Evolutionary conservation across 1,284 basidiomycete genomes (phyloP).

Genomic region (Testicularia cyperi): DNA sequence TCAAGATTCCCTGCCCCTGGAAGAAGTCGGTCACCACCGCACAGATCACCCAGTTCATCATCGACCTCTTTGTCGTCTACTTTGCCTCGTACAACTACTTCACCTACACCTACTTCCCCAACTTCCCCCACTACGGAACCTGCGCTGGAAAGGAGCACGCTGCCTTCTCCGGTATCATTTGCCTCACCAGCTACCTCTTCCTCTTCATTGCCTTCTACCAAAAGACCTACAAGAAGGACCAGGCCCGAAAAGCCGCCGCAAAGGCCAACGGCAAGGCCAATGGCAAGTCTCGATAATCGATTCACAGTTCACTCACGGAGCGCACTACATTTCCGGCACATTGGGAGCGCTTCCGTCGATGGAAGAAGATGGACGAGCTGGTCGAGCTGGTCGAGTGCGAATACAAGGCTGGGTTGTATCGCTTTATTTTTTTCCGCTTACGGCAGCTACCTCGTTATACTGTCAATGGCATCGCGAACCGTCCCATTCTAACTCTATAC

Average conservation of each 20-base stretch:
- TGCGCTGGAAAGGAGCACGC: slow-evolving; percentile 87
- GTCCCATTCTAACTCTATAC: no score
- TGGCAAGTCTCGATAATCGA: slow-evolving; percentile 4
- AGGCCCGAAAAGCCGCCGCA: slow-evolving; percentile 15
- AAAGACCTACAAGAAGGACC: slow-evolving; percentile 56
- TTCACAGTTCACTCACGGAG: no score
- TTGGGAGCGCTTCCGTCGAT: no score
- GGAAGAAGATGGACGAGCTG: no score
- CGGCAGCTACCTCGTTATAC: no score
- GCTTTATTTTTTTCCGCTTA: no score
- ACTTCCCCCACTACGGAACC: slow-evolving; percentile 72
- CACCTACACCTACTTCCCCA: slow-evolving; percentile 62
- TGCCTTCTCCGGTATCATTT: slow-evolving; percentile 81
- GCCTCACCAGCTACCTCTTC: slow-evolving; percentile 76
- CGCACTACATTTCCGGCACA: no score
- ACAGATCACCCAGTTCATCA: slow-evolving; percentile 71
- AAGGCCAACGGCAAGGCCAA: slow-evolving; percentile 14
- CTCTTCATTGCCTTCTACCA: slow-evolving; percentile 61
- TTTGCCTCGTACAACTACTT: slow-evolving; percentile 42
- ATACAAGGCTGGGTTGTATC: no score
- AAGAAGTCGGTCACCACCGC: slow-evolving; percentile 92
- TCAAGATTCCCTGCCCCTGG: slow-evolving; percentile 65
- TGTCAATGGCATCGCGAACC: no score
- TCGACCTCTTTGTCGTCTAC: slow-evolving; percentile 41
- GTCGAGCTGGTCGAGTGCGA: no score